Conservation (phyloP, 2,329 filamentous ascomycete genomes). For the Colletotrichum sp. region DNA sequence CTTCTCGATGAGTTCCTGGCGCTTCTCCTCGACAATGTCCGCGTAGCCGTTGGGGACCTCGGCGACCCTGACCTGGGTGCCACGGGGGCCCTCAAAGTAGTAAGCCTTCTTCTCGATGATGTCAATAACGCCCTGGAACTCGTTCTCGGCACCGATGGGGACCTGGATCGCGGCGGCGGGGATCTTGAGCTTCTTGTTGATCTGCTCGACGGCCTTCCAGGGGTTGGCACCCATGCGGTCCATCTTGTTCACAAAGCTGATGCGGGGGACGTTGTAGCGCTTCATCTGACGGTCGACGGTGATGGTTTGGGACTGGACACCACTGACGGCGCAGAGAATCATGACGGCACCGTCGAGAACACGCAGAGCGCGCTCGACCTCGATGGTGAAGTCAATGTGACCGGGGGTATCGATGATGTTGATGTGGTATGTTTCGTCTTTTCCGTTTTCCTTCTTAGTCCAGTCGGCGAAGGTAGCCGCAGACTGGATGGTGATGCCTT, state of each 20-base stretch:
- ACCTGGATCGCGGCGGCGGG: slow-evolving; percentile 93
- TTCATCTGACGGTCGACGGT: slow-evolving; percentile 99
- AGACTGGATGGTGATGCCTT: slow-evolving; percentile 98
- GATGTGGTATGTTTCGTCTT: slow-evolving; percentile 93
- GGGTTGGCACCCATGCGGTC: slow-evolving; percentile 98
- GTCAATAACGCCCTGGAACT: slow-evolving; percentile 92
- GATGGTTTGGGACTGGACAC: slow-evolving; percentile 97
- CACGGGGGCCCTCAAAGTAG: slow-evolving; percentile 86
- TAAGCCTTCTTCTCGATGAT: slow-evolving; percentile 90
- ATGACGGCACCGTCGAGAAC: slow-evolving; percentile 97
- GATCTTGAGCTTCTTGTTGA: slow-evolving; percentile 94
- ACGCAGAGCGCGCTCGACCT: slow-evolving; percentile 93
- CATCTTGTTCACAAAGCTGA: slow-evolving; percentile 99
- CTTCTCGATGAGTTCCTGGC: slow-evolving; percentile 87
- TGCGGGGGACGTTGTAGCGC: slow-evolving; percentile 92
- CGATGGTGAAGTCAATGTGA: slow-evolving; percentile 99
- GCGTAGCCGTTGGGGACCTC: slow-evolving; percentile 84
- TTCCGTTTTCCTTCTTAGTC: slow-evolving; percentile 82
- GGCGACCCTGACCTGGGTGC: slow-evolving; percentile 75
- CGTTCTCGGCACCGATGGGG: slow-evolving; percentile 90
- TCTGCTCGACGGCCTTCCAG: slow-evolving; percentile 96
- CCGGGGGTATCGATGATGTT: slow-evolving; percentile 99
- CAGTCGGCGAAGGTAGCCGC: slow-evolving; percentile 98
- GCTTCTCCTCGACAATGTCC: slow-evolving; percentile 80
- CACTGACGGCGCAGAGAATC: slow-evolving; percentile 97